These are phyloP conservation scores for Pseudocercospora macadamiae DNA, from an alignment of 2,329 filamentous ascomycete species.

Conservation along the genomic window DNA sequence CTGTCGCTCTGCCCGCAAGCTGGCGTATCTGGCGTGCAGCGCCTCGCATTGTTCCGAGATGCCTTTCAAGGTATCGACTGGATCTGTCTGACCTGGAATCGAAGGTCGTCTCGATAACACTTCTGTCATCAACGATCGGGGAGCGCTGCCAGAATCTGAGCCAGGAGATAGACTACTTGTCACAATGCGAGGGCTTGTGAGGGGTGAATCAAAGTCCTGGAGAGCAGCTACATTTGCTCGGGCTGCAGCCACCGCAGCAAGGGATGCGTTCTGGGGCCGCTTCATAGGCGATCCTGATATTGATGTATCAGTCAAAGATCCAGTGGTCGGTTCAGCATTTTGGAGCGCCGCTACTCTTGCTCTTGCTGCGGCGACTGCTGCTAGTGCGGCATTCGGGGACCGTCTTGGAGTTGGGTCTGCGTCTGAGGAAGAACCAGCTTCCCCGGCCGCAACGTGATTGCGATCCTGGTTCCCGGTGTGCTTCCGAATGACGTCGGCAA, in stretches of 20 bases:
- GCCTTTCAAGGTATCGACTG: conserved; percentile 19
- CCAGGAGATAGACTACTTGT: conserved; percentile 7
- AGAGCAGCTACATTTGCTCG: conserved; percentile 29
- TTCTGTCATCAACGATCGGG: conserved; percentile 16
- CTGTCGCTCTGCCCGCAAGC: conserved; percentile 35
- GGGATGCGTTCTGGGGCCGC: neutral
- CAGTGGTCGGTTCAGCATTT: neutral
- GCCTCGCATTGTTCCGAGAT: conserved; percentile 33
- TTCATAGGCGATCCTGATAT: conserved; percentile 3
- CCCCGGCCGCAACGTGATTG: neutral
- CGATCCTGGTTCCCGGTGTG: neutral
- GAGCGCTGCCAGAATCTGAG: conserved; percentile 11
- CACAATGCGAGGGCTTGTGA: conserved; percentile 3
- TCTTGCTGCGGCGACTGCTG: neutral
- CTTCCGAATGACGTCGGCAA: conserved; percentile 11
- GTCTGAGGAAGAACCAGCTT: neutral
- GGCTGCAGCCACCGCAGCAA: conserved; percentile 22
- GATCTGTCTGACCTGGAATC: conserved; percentile 11
- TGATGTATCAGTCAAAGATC: neutral
- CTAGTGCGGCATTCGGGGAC: neutral
- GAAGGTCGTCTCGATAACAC: conserved; percentile 10
- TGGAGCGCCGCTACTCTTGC: conserved; percentile 2
- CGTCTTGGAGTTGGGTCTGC: neutral
- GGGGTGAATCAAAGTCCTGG: conserved; percentile 10
- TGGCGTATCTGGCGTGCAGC: conserved; percentile 33